These are phyloP conservation scores for Coemansia sp. DNA, from an alignment of 192 early-diverging fungal genomes.

Conservation along the genomic window DNA sequence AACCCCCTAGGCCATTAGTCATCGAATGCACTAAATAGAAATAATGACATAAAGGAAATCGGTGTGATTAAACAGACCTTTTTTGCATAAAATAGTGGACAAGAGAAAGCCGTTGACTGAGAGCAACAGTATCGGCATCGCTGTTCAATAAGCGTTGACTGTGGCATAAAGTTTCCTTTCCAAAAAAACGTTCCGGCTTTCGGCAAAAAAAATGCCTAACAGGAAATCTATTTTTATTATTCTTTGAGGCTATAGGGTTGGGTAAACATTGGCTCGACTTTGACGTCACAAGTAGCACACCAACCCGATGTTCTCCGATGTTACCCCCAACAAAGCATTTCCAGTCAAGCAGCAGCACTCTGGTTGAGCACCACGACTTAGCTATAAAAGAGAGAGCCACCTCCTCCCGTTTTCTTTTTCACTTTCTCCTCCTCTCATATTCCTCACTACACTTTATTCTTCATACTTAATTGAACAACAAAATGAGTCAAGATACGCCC, in stretches of 20 bases:
- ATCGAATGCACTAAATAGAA: not conserved
- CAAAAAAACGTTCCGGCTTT: not conserved
- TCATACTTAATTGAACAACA: not conserved
- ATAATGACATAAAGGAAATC: not conserved
- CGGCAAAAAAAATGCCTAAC: not conserved
- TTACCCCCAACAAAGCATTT: not conserved
- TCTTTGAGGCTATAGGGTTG: not conserved
- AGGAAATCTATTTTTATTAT: not conserved
- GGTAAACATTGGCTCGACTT: not conserved
- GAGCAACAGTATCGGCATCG: not conserved
- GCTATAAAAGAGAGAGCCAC: not conserved
- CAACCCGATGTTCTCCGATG: not conserved
- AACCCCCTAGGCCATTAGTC: not conserved
- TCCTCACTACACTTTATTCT: not conserved
- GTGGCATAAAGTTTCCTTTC: not conserved
- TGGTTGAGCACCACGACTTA: not conserved
- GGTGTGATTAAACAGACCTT: not conserved
- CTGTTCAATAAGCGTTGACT: not conserved
- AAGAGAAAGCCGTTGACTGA: not conserved
- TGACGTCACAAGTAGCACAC: not conserved
- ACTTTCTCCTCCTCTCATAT: not conserved
- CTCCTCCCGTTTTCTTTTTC: not conserved
- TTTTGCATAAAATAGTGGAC: not conserved
- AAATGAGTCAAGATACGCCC: not conserved
- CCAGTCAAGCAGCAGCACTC: not conserved